These are phyloP conservation scores for Acidomyces sp. DNA, from an alignment of 495 filamentous ascomycete genomes.

Conservation along the genomic window DNA sequence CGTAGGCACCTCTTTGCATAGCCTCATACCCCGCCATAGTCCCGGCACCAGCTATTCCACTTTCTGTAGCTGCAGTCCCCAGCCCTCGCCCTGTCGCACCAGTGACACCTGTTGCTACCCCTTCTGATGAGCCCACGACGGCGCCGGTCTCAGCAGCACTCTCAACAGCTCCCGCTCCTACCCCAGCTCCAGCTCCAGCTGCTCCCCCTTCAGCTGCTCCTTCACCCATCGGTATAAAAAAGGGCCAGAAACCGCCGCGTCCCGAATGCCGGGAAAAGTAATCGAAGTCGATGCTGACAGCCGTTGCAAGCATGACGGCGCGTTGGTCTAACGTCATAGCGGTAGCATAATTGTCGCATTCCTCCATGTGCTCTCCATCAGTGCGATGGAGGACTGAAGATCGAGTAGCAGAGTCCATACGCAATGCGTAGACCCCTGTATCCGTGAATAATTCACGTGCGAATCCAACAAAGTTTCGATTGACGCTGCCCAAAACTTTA, in stretches of 20 bases:
- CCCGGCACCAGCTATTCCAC: slow-evolving; percentile 42
- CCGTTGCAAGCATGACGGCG: slow-evolving; percentile 59
- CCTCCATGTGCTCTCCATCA: slow-evolving; percentile 8
- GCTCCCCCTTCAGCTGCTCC: slow-evolving; percentile 33
- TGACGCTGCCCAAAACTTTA: slow-evolving; percentile 44
- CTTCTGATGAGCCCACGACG: slow-evolving; percentile 26
- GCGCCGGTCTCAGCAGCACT: slow-evolving; percentile 30
- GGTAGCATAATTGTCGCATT: slow-evolving; percentile 19
- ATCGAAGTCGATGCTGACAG: slow-evolving; percentile 59
- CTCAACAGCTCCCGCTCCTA: slow-evolving; percentile 29
- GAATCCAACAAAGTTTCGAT: slow-evolving; percentile 55
- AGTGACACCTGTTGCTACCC: slow-evolving; percentile 10
- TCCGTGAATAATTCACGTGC: slow-evolving; percentile 61
- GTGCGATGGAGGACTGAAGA: slow-evolving; percentile 6
- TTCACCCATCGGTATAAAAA: slow-evolving; percentile 43
- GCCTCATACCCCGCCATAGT: slow-evolving; percentile 53
- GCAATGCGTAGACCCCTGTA: slow-evolving; percentile 54
- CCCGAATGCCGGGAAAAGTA: slow-evolving; percentile 54
- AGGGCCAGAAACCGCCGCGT: slow-evolving; percentile 39
- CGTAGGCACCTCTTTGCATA: slow-evolving; percentile 39
- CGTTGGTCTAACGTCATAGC: slow-evolving; percentile 61
- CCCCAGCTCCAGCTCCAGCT: slow-evolving; percentile 32
- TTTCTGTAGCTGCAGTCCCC: slow-evolving; percentile 29
- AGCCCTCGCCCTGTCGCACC: slow-evolving; percentile 34
- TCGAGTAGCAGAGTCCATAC: slow-evolving; percentile 44